phyloP scores from a whole-genome alignment of 176 grass and related monocot species.

The Carex pumila region DNA sequence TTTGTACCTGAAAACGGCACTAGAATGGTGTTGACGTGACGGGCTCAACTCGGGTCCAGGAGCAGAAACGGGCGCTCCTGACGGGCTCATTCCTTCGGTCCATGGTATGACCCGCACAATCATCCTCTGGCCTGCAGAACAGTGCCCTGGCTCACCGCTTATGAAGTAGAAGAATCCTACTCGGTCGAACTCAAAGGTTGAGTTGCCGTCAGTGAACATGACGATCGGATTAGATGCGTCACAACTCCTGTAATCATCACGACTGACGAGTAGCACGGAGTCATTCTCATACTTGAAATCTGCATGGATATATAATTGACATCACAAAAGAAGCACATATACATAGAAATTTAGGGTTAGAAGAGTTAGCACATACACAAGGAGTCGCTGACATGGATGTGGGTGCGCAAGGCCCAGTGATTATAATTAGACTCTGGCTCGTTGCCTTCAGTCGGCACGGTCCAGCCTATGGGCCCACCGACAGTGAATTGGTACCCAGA shows the following conservation, averaged over 20 bases:
- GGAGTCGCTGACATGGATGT: slow-evolving; percentile 52
- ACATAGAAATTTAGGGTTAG: background rate
- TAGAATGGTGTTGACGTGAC: slow-evolving; percentile 21
- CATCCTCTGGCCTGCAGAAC: slow-evolving; percentile 60
- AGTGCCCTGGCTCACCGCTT: slow-evolving; percentile 57
- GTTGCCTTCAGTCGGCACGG: slow-evolving; percentile 32
- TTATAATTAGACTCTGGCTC: slow-evolving; percentile 50
- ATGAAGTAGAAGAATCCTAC: slow-evolving; percentile 54
- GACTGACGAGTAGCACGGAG: slow-evolving; percentile 62
- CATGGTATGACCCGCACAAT: slow-evolving; percentile 34
- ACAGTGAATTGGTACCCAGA: slow-evolving; percentile 34
- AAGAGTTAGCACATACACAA: slow-evolving; percentile 28
- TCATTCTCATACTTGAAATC: slow-evolving; percentile 73
- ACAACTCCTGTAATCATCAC: slow-evolving; percentile 56
- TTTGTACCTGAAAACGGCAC: background rate
- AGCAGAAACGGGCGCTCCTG: background rate
- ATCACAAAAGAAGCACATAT: background rate
- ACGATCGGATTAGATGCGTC: slow-evolving; percentile 23
- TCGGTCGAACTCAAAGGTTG: slow-evolving; percentile 41
- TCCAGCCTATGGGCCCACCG: slow-evolving; percentile 48
- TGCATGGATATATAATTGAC: slow-evolving; percentile 4
- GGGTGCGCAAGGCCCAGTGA: slow-evolving; percentile 65
- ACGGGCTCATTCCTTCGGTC: background rate
- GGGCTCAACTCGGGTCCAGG: background rate
- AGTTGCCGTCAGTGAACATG: slow-evolving; percentile 44